phyloP scores from a whole-genome alignment of 371 early-diverging fungal species.

The Mucor piriformis region DNA sequence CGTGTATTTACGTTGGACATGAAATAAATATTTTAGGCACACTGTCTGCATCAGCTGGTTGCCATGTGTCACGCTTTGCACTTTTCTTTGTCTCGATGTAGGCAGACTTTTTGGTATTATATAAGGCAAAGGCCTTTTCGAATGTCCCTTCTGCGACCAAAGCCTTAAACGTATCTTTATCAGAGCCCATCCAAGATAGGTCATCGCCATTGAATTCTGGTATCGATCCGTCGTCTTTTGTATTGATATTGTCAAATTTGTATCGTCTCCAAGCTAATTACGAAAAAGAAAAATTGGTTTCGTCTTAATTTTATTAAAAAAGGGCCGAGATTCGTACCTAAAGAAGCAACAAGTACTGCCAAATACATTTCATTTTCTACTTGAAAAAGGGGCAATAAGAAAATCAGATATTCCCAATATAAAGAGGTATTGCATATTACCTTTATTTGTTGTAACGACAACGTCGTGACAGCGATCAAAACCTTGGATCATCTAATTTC shows the following conservation, averaged over 20 bases:
- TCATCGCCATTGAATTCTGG: not conserved
- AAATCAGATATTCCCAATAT: too few species aligned
- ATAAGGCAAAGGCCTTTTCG: not conserved
- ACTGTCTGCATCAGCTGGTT: not conserved
- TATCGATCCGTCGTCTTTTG: not conserved
- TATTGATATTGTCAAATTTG: not conserved
- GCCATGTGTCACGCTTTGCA: slow-evolving; percentile 2
- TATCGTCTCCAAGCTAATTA: not conserved
- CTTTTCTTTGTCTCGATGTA: not conserved
- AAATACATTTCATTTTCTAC: slow-evolving; percentile 63
- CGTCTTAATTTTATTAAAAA: too few species aligned
- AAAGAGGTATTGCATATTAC: slow-evolving; percentile 26
- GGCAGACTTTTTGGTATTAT: not conserved
- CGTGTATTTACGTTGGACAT: slow-evolving; percentile 52
- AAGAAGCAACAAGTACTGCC: slow-evolving; percentile 53
- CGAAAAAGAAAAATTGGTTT: not conserved
- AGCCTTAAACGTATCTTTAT: not conserved
- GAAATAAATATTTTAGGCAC: slow-evolving; percentile 48
- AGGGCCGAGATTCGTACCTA: slow-evolving; percentile 43
- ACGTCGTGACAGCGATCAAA: slow-evolving; percentile 53
- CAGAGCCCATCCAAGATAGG: slow-evolving; percentile 21
- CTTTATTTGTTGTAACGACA: slow-evolving; percentile 59
- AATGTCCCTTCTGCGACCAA: not conserved
- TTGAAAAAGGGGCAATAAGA: not conserved
- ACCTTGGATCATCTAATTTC: slow-evolving; percentile 57